Percentiles rank a stretch among this genome's conserved stretches.
Conservation (phyloP, 768 basidiomycete genomes). For the Pholiota conissans region DNA sequence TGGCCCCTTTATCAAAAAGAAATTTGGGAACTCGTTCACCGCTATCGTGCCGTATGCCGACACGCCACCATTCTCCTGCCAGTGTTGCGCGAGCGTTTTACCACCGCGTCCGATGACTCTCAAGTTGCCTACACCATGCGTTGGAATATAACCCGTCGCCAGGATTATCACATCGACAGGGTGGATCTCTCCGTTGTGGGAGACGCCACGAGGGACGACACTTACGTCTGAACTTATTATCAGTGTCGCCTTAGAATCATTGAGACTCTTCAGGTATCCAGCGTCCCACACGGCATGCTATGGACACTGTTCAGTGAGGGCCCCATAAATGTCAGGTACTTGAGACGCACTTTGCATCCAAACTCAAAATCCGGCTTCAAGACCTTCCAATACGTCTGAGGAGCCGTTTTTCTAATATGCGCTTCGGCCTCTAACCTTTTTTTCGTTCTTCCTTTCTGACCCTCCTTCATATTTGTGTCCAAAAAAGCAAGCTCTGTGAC, state of each 20-base stretch:
- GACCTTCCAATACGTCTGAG: not conserved
- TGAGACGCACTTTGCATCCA: not conserved
- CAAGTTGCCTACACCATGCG: not conserved
- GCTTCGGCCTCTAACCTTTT: not conserved
- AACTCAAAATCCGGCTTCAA: not conserved
- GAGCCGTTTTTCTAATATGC: not conserved
- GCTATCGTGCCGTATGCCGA: not conserved
- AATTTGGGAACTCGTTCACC: not conserved
- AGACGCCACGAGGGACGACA: not conserved
- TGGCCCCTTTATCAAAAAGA: not conserved
- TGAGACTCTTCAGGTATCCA: not conserved
- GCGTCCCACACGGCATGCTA: not conserved
- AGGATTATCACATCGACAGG: not conserved
- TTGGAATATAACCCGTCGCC: not conserved
- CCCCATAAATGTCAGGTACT: too few relatives aligned
- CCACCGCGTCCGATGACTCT: not conserved
- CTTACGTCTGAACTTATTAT: not conserved
- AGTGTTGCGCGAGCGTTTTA: not conserved
- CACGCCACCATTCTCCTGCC: not conserved
- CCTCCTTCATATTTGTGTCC: not conserved
- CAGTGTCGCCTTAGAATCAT: not conserved
- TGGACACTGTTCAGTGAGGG: too few relatives aligned
- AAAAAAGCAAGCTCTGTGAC: not conserved
- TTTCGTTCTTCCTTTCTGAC: not conserved
- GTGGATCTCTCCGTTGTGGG: not conserved